Percentiles rank a stretch among this genome's conserved stretches.
Evolutionary conservation across 352 stramenopile genomes (phyloP).

Genomic region (Globisporangium ultimum): DNA sequence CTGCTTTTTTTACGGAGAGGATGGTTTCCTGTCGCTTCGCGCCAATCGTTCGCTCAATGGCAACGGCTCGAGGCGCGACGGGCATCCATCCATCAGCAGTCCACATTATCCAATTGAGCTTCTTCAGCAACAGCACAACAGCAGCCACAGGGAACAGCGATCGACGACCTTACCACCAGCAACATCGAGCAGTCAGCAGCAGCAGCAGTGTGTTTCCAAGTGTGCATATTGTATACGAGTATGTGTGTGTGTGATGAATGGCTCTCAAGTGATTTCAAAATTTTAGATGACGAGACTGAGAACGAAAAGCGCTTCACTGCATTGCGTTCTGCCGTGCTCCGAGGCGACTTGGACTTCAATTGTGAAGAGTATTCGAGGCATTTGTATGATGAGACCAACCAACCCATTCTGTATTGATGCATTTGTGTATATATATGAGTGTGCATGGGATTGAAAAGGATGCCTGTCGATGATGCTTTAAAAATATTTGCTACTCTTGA

Average conservation of each 20-base stretch:
- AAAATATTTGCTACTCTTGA: slow-evolving; percentile 93
- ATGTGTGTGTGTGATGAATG: slow-evolving; percentile 3
- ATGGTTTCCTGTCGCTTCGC: slow-evolving; percentile 11
- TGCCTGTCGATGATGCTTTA: slow-evolving; percentile 69
- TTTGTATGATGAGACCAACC: slow-evolving; percentile 90
- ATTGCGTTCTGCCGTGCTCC: slow-evolving; percentile 78
- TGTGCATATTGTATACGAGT: slow-evolving; percentile 2
- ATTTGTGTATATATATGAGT: neutral
- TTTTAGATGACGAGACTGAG: slow-evolving; percentile 92
- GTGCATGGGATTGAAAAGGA: slow-evolving; percentile 1
- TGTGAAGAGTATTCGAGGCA: slow-evolving; percentile 89
- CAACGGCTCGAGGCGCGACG: neutral
- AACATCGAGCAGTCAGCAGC: slow-evolving; percentile 9
- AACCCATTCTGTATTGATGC: slow-evolving; percentile 22
- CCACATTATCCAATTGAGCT: slow-evolving; percentile 7
- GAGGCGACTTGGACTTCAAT: slow-evolving; percentile 45
- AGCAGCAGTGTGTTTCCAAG: neutral
- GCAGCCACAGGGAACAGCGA: neutral
- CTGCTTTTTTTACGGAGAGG: slow-evolving; percentile 5
- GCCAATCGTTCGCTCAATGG: slow-evolving; percentile 3
- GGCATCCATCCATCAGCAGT: neutral
- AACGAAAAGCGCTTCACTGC: slow-evolving; percentile 58
- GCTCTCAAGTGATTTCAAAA: slow-evolving; percentile 85
- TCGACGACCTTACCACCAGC: too few relatives aligned
- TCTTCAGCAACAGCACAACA: slow-evolving; percentile 6